Evolutionary conservation across 352 stramenopile genomes (phyloP), one percentile per base, ranked within the genome.

Genomic region (Phytophthora litchii): DNA sequence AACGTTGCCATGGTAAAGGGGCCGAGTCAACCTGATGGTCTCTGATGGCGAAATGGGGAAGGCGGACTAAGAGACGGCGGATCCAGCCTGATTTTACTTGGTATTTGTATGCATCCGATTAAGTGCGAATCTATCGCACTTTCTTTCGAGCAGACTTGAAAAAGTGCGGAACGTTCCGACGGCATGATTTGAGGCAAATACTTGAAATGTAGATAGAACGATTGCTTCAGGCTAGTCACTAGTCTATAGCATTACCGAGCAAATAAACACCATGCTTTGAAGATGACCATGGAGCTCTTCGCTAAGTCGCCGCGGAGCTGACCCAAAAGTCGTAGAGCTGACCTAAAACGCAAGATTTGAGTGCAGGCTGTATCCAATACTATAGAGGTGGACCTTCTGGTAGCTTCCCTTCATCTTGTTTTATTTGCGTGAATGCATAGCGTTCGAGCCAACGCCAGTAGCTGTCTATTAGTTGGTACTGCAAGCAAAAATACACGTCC

Each of bases 381-480:
- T n/a, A n/a, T n/a, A n/a, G n/a, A n/a, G 23, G 23, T 27, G 23
- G 23, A 27, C 23, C 23, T 89, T 70, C 36, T 91, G 88, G 44
- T 88, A 79, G 38, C 76, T 89, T 44, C 87, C 23, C 23, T 27
- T 27, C 23, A 5, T 5, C 3, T 27, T 27, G 23, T 5, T 27
- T 5, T 27, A 27, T 27, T 27, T 68, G 8, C 57, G 44, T 5
- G 49, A 45, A 29, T 88, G 23, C 5, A 5, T 27, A 27, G 17
- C n/a, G 34, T 19, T 44, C 0, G 5, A 53, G 17, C 6, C 37
- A 56, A 36, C 54, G n/a, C 21, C 47, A 67, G 20, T 66, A 63
- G 17, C 35, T 62, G 52, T 63, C 42, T 67, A 67, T 38, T 17
- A 38, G 34, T 38, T 38, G 34, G 14, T 38, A 36, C 34, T 38